A percentile compares a stretch with the other conserved stretches of the same genome.
Conservation (phyloP, 2,329 filamentous ascomycete genomes). For the Blastomyces percursus region DNA sequence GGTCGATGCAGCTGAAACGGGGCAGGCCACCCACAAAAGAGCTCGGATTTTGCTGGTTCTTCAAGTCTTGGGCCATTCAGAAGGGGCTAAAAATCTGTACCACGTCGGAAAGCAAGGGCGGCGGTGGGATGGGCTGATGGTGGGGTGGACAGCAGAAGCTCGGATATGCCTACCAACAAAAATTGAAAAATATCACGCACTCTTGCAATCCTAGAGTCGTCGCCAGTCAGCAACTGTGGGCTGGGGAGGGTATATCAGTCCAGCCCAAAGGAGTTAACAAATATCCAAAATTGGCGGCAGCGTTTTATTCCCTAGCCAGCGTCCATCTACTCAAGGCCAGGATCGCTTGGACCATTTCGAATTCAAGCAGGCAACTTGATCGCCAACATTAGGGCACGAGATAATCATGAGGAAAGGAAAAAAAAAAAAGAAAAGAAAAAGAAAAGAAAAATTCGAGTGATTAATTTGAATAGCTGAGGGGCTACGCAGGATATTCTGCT, state of each 20-base stretch:
- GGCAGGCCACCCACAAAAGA: slow-evolving; percentile 11
- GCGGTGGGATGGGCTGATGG: background rate
- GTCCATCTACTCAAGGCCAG: background rate
- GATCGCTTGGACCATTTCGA: background rate
- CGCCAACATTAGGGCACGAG: background rate
- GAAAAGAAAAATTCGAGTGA: background rate
- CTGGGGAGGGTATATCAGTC: background rate
- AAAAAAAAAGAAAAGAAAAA: too few species aligned
- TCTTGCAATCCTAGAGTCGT: background rate
- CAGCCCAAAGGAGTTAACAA: background rate
- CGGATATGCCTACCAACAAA: background rate
- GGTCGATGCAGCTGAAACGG: slow-evolving; percentile 20
- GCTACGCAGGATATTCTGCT: background rate
- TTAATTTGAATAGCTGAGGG: background rate
- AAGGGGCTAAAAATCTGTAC: slow-evolving; percentile 3
- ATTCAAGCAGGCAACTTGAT: background rate
- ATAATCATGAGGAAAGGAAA: background rate
- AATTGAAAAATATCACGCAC: background rate
- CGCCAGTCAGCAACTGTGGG: background rate
- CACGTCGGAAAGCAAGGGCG: slow-evolving; percentile 5
- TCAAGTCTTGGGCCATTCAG: slow-evolving; percentile 4
- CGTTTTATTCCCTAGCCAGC: background rate
- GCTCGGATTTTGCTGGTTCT: slow-evolving; percentile 4
- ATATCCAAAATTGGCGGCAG: background rate
- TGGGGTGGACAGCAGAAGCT: background rate